These are phyloP conservation scores for Neurospora sublineolata DNA, from an alignment of 495 filamentous ascomycete species.

Conservation along the genomic window DNA sequence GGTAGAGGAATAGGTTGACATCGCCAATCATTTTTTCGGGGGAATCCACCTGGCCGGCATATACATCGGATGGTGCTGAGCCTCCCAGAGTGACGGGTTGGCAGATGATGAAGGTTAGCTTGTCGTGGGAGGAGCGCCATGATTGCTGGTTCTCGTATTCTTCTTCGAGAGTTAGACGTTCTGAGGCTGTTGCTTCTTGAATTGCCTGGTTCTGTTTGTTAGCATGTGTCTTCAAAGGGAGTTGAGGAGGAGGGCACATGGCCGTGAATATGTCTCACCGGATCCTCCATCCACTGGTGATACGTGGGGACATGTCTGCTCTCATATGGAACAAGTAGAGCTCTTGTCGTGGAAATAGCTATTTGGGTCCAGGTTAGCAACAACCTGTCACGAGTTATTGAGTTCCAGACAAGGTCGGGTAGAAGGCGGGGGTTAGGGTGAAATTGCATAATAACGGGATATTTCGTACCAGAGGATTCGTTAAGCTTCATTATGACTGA, in stretches of 20 bases:
- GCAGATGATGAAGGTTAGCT: slow-evolving; percentile 63
- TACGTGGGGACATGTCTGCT: slow-evolving; percentile 69
- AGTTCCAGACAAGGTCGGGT: background rate
- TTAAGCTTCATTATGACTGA: slow-evolving; percentile 27
- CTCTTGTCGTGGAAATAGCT: slow-evolving; percentile 55
- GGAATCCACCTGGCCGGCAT: slow-evolving; percentile 36
- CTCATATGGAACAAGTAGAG: slow-evolving; percentile 77
- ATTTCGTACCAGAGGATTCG: slow-evolving; percentile 28
- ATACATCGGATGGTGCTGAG: background rate
- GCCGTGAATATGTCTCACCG: slow-evolving; percentile 34
- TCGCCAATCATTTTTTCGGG: slow-evolving; percentile 64
- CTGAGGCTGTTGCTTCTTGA: slow-evolving; percentile 73
- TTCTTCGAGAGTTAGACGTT: slow-evolving; percentile 61
- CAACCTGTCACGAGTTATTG: background rate
- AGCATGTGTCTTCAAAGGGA: background rate
- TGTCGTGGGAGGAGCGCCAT: slow-evolving; percentile 68
- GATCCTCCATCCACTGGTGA: slow-evolving; percentile 84
- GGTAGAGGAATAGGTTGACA: slow-evolving; percentile 70
- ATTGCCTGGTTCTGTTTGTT: slow-evolving; percentile 45
- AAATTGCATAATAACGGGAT: background rate
- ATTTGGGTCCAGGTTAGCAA: background rate
- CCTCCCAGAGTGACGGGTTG: slow-evolving; percentile 20
- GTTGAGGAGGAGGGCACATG: background rate
- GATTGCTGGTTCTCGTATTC: slow-evolving; percentile 77
- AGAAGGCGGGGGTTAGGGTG: background rate